Base-by-base conservation (phyloP, 2,329 filamentous ascomycete genomes). In the Diaporthe amygdali region DNA sequence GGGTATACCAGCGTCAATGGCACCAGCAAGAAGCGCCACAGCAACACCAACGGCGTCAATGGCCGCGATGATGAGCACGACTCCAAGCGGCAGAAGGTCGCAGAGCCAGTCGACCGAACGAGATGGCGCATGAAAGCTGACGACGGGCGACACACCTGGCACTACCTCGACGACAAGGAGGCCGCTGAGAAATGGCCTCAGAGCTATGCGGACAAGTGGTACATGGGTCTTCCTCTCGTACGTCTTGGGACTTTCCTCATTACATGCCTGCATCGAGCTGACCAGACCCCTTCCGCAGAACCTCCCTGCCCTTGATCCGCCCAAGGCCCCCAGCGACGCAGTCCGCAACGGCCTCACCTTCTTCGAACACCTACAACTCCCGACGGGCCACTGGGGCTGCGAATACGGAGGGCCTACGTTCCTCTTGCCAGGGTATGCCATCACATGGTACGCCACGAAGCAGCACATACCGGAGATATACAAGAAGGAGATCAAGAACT, bases 391-490 rank as follows among this genome's bases (percentile, higher is more conserved):
- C 78, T 99, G 96, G 96, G 96, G 88, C 6, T 98, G 96, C 84
- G 96, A 99, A 81, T 99, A 99, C 83, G 96, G 96, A 68, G 96
- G 96, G 0, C 96, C 96, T 5, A 96, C 98, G 94, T 99, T 99
- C 79, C 88, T 98, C 47, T 86, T 98, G 1, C 94, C 96, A 0
- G 94, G 96, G 54, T 81, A 97, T 27, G 90, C 98, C 73, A 90
- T 97, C 75, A 88, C 93, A 34, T 97, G 94, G 91, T 95, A 97
- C 80, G 93, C 93, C 66, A 98, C 95, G 73, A 91, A 95, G 79
- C 97, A 94, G 66, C 93, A 93, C 5, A 94, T 99, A 70, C 91
- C 95, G 1, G 89, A 90, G 73, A 90, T 93, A 71, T 92, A 95
- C 80, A 91, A 92, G 27, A 94, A 91, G 54, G 96, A 97, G 81